phyloP scores from a whole-genome alignment of 495 filamentous ascomycete species.

The Penicillium herquei region DNA sequence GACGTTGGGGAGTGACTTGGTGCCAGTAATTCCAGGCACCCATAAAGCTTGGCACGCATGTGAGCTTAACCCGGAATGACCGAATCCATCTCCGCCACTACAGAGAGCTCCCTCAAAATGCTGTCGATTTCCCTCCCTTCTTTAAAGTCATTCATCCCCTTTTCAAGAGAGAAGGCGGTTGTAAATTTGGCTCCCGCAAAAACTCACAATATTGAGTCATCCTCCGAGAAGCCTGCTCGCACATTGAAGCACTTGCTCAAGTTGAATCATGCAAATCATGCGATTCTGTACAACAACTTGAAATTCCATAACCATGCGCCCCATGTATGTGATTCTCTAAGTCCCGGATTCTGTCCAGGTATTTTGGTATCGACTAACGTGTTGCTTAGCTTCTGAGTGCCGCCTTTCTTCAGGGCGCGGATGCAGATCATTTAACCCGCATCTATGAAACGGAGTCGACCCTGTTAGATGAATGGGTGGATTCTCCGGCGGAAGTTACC shows the following conservation, averaged over 20 bases:
- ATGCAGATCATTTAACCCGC: slow-evolving; percentile 64
- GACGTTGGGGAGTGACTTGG: no score
- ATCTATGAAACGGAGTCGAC: slow-evolving; percentile 77
- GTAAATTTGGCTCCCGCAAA: slow-evolving; percentile 70
- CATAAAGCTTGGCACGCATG: no score
- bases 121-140: slow-evolving; percentile 30
- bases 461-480: slow-evolving; percentile 74
- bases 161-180: slow-evolving; percentile 24
- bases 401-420: slow-evolving; percentile 78
- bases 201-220: slow-evolving; percentile 74
- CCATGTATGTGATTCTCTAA: slow-evolving; percentile 55
- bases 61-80: no score
- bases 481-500: slow-evolving; percentile 80
- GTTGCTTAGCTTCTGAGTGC: slow-evolving; percentile 63
- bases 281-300: slow-evolving; percentile 74
- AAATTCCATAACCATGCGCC: slow-evolving; percentile 85
- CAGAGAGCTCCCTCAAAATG: slow-evolving; percentile 15
- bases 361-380: slow-evolving; percentile 5
- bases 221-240: slow-evolving; percentile 71
- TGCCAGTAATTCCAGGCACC: no score
- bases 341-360: not conserved
- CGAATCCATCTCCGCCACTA: no score
- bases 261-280: slow-evolving; percentile 87
- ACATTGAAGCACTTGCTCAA: slow-evolving; percentile 86
- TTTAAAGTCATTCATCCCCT: slow-evolving; percentile 15